Evolutionary conservation across 2,329 filamentous ascomycete genomes (phyloP), one percentile per base, ranked within the genome.

Genomic region (Verticillium dahliae): DNA sequence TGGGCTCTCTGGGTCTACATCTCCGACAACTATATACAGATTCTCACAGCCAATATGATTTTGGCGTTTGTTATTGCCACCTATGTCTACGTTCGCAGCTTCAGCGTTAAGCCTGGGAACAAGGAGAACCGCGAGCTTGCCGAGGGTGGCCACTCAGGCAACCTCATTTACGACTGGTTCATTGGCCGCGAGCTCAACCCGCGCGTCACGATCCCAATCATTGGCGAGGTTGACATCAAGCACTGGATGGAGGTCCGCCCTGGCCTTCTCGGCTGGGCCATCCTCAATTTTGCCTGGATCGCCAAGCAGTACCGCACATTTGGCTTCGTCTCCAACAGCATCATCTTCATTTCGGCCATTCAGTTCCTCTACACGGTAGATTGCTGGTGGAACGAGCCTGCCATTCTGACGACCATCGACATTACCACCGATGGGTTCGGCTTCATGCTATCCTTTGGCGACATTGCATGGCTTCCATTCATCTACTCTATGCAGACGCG

Each of bases 171-270:
- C 74, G 94, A 98, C 76, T 98, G 92, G 87, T 98, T 65, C 77
- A 97, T 98, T 66, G 94, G 94, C 22, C 90, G 94, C 34, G 94
- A 98, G 75, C 86, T 98, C 63, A 98, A 98, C 76, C 94, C 94
- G 3, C 91, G 93, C 57, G 75, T 96, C 63, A 85, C 82, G 0
- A 78, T 97, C 31, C 92, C 92, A 2, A 74, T 96, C 57, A 82
- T 97, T 65, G 91, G 92, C 62, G 90, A 92, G 68, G 82, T 97
- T 58, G 94, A 98, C 71, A 89, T 98, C 76, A 97, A 97, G 77
- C 82, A 88, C 63, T 97, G 89, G 74, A 90, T 90, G 74, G 94
- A 98, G 76, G 82, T 97, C 70, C 88, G 94, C n/a, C 94, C 94
- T 0, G 94, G 94, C 57, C 84, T 98, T 81, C 83, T 96, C 58